Evolutionary conservation across 2,329 filamentous ascomycete genomes (phyloP).

Genomic region (Xylaria arbuscula): DNA sequence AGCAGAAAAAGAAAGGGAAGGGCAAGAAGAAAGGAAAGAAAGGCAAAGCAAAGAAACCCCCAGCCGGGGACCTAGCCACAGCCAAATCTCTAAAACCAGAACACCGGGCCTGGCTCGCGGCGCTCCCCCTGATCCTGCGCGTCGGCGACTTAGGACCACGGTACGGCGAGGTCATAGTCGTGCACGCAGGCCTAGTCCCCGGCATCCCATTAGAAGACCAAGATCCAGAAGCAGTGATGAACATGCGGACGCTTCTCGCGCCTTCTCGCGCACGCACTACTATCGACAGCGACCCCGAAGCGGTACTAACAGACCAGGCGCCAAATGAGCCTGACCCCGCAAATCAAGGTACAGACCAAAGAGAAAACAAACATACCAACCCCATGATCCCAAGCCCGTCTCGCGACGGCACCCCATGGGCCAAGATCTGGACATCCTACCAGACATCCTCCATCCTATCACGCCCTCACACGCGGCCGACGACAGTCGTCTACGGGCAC

Average conservation of each 20-base stretch:
- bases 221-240: constrained; percentile 87
- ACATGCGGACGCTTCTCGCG: constrained; percentile 82
- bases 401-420: constrained; percentile 72
- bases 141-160: constrained; percentile 68
- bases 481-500: constrained; percentile 83
- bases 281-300: neutral
- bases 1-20: constrained; percentile 32
- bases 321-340: neutral
- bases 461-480: constrained; percentile 50
- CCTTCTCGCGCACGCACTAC: constrained; percentile 46
- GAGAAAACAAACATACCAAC: neutral
- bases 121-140: constrained; percentile 81
- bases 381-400: constrained; percentile 33
- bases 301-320: neutral
- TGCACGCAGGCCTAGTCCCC: constrained; percentile 88
- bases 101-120: constrained; percentile 75
- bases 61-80: constrained; percentile 62
- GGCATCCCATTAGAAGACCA: constrained; percentile 75
- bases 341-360: neutral
- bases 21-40: constrained; percentile 29
- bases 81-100: constrained; percentile 63
- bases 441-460: constrained; percentile 52
- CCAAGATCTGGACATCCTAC: constrained; percentile 68
- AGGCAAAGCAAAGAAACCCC: constrained; percentile 48
- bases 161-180: constrained; percentile 74